A percentile compares a stretch with the other conserved stretches of the same genome.
phyloP scores from a whole-genome alignment of 805 yeast species.

The Lipomyces sp. region DNA sequence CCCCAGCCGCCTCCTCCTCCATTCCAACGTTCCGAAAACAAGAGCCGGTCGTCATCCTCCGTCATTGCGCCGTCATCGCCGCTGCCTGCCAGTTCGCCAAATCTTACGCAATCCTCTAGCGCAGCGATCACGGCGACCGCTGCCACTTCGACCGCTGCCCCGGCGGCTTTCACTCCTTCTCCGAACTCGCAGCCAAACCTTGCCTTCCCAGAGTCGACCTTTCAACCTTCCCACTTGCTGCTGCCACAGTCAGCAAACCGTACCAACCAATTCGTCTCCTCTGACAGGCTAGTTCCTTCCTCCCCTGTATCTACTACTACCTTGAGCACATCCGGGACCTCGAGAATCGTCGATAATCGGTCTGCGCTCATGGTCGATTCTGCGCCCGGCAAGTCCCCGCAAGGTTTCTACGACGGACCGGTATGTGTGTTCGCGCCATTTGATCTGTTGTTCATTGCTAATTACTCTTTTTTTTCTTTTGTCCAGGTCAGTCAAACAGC shows the following conservation, averaged over 20 bases:
- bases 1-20: slow-evolving; percentile 17
- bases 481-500: slow-evolving; percentile 20
- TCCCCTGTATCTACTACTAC: neutral
- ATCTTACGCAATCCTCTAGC: slow-evolving; percentile 7
- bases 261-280: neutral
- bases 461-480: neutral
- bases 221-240: slow-evolving; percentile 13
- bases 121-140: slow-evolving; percentile 2
- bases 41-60: slow-evolving; percentile 4
- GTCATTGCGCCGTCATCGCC: slow-evolving; percentile 7
- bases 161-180: slow-evolving; percentile 12
- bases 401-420: slow-evolving; percentile 25
- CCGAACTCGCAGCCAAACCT: slow-evolving; percentile 10
- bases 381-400: slow-evolving; percentile 19
- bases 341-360: slow-evolving; percentile 5
- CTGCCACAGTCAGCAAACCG: neutral
- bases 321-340: neutral
- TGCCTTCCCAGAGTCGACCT: slow-evolving; percentile 12
- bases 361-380: slow-evolving; percentile 25
- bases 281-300: slow-evolving; percentile 9
- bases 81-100: slow-evolving; percentile 1
- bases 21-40: slow-evolving; percentile 10
- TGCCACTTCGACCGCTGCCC: neutral
- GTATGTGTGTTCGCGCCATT: slow-evolving; percentile 14
- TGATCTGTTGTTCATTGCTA: neutral